Conservation (phyloP, 2,329 filamentous ascomycete species). For the Exophiala bonariae region DNA sequence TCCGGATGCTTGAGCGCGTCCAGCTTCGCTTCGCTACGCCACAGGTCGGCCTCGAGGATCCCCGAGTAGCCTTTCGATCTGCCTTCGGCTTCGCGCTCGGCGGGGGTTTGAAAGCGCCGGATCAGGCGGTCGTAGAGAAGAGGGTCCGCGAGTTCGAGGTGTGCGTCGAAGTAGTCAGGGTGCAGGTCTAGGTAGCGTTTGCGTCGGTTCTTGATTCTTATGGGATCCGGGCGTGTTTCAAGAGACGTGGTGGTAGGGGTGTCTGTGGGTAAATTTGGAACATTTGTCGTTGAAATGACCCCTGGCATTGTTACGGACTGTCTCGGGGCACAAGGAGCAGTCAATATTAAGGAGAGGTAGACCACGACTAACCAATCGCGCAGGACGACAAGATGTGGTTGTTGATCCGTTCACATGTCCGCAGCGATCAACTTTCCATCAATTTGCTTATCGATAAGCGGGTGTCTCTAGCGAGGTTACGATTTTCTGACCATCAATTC, state of each 20-base stretch:
- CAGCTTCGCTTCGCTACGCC: slow-evolving; percentile 74
- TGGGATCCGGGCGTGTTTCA: slow-evolving; percentile 36
- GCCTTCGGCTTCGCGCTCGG: slow-evolving; percentile 53
- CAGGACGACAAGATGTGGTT: too few species aligned
- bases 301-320: too few species aligned
- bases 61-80: slow-evolving; percentile 75
- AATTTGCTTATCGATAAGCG: too few species aligned
- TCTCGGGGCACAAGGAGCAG: too few species aligned
- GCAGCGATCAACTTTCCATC: too few species aligned
- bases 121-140: slow-evolving; percentile 80
- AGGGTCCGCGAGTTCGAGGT: slow-evolving; percentile 71
- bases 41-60: slow-evolving; percentile 73
- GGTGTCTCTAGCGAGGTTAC: too few species aligned
- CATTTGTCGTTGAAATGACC: not conserved
- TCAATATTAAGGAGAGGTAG: too few species aligned
- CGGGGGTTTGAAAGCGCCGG: slow-evolving; percentile 49
- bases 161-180: slow-evolving; percentile 67
- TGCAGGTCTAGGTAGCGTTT: slow-evolving; percentile 73
- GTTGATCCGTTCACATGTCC: too few species aligned
- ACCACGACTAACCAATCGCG: too few species aligned
- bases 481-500: too few species aligned
- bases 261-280: not conserved
- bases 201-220: slow-evolving; percentile 71
- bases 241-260: not conserved
- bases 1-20: slow-evolving; percentile 59